phyloP scores from a whole-genome alignment of 345 rosid species.

The Turnera subulata region DNA sequence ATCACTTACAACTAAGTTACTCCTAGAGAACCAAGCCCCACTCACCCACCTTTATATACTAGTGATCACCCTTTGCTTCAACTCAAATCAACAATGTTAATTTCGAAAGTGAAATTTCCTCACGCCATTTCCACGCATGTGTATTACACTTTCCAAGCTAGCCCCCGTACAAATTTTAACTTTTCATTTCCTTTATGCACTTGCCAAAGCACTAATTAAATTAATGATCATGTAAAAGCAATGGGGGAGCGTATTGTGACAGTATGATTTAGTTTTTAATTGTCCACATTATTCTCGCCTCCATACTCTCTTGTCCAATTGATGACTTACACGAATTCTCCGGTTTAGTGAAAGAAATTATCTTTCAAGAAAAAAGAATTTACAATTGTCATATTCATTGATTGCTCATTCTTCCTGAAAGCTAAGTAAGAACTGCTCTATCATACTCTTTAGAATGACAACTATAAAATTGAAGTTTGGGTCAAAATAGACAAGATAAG shows the following conservation, averaged over 20 bases:
- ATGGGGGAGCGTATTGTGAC: background rate
- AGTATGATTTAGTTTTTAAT: background rate
- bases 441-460: background rate
- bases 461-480: background rate
- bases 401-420: background rate
- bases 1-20: background rate
- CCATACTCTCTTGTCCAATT: background rate
- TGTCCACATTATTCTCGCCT: background rate
- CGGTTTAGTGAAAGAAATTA: too few relatives aligned
- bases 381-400: background rate
- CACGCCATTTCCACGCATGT: conserved; percentile 20
- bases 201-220: background rate
- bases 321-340: background rate
- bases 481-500: background rate
- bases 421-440: background rate
- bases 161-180: background rate
- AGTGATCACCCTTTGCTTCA: conserved; percentile 14
- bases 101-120: conserved; percentile 1
- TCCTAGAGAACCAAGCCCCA: conserved; percentile 16
- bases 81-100: conserved; percentile 11
- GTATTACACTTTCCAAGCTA: conserved; percentile 4
- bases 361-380: background rate
- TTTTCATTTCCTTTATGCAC: background rate
- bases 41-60: conserved; percentile 51
- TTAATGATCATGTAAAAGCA: background rate